Evolutionary conservation across 257 asterid species (phyloP), one percentile per base, ranked within the genome.

Genomic region (Capsicum pubescens): DNA sequence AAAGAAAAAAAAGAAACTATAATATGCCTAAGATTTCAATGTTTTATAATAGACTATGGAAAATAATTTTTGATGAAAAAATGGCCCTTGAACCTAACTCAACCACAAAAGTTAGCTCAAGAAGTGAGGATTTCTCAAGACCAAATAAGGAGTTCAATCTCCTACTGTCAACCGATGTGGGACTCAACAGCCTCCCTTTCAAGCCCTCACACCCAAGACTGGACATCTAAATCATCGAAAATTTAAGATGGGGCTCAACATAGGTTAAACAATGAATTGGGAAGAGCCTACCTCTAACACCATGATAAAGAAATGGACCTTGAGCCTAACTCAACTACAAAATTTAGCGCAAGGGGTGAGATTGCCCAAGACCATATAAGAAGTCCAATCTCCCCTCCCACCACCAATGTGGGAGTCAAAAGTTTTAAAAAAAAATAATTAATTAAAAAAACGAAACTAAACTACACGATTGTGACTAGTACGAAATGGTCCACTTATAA

Each of bases 101-200:
- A 26, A 26, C 32, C 32, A 26, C 32, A 26, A 26, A 26, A 26
- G 32, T 26, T 26, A 26, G 32, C 0, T 44, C 70, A 64, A 64
- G 14, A 64, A 64, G 44, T 26, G 17, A 26, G 17, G 44, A 64
- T 64, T 26, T 42, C 9, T 17, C 70, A 64, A 64, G 70, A 64
- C 44, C 70, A 26, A 9, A 63, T 63, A 26, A 26, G 70, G 70
- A 64, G 44, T 66, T n/a, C 72, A 66, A 66, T 35, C 46, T 66
- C 72, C 46, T 46, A 66, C 32, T 46, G n/a, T 66, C 72, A 66
- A 66, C 19, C 46, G n/a, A 66, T 66, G 72, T 66, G 72, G 72
- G 9, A 32, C 46, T 13, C 46, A 66, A 66, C 46, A 66, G n/a
- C 72, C 6, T 32, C 46, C 46, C 70, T 44, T 9, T 32, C 32